Conservation (phyloP, 805 yeast genomes). For the Ogataea dorogensis region DNA sequence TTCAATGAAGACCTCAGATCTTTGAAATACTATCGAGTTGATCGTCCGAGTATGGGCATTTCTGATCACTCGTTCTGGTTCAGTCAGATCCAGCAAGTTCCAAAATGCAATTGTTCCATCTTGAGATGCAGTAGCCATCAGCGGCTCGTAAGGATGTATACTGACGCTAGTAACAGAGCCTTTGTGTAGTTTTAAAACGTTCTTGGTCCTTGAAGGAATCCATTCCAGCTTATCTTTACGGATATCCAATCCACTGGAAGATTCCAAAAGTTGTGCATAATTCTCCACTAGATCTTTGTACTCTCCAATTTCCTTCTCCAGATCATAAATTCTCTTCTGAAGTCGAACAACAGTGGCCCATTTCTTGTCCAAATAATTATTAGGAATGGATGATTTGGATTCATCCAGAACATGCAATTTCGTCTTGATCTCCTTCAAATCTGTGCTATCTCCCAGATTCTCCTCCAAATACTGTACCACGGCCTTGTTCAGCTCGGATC, state of each 20-base stretch:
- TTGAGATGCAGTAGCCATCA: slow-evolving; percentile 61
- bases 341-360: slow-evolving; percentile 85
- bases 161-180: slow-evolving; percentile 60
- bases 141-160: slow-evolving; percentile 74
- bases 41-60: slow-evolving; percentile 75
- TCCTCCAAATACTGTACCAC: slow-evolving; percentile 34
- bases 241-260: slow-evolving; percentile 13
- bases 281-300: slow-evolving; percentile 45
- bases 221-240: slow-evolving; percentile 45
- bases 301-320: slow-evolving; percentile 57
- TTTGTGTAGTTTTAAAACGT: slow-evolving; percentile 52
- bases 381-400: slow-evolving; percentile 24
- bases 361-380: slow-evolving; percentile 58
- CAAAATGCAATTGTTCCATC: slow-evolving; percentile 75
- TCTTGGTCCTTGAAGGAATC: slow-evolving; percentile 55
- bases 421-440: slow-evolving; percentile 9
- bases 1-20: slow-evolving; percentile 34
- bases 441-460: slow-evolving; percentile 5
- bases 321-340: slow-evolving; percentile 68
- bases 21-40: slow-evolving; percentile 57
- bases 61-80: slow-evolving; percentile 58
- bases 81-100: slow-evolving; percentile 60
- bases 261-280: slow-evolving; percentile 18
- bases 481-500: slow-evolving; percentile 36
- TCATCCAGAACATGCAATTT: slow-evolving; percentile 4